Evolutionary conservation across 495 filamentous ascomycete species (phyloP), one percentile per base, ranked within the genome.

Genomic region (Acidomyces sp.): DNA sequence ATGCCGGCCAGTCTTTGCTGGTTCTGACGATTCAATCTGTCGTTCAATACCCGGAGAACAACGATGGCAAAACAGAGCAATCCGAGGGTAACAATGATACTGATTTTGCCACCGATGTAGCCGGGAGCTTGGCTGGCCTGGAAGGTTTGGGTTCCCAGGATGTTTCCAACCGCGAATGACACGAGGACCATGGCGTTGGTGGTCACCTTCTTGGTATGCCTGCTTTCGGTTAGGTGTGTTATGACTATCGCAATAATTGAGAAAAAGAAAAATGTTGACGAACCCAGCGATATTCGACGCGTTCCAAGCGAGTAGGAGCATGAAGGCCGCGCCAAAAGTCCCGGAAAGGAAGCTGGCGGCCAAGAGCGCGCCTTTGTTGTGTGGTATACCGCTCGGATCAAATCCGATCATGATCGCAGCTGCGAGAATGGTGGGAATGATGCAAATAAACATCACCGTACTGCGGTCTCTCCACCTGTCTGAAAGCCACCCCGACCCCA

Each of bases 341-440:
- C 72, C 54, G n/a, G 63, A 64, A 40, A 73, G 63, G 45, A 74
- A 75, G 51, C 70, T 74, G 51, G 62, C 59, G 43, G 74, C 63
- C n/a, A 76, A 57, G 3, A 77, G 52, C 6, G 68, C 71, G 21
- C 66, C 58, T 48, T 68, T 61, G 6, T 60, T 60, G 29, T 54
- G 51, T 2, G 56, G 56, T 0, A 52, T 38, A 1, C 56, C 56
- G 13, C 49, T 49, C 0, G 58, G 58, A 23, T 61, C 54, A 3
- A 61, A 49, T 6, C 55, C 58, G 15, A 60, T 58, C 59, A 62
- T 61, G n/a, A 61, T 34, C n/a, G 47, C 56, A 3, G 56, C 59
- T 11, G 39, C 46, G 1, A 62, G 49, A 15, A 62, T 62, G 3
- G 56, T 60, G 0, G 58, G 59, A 13, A 61, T 32, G 45, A 61